Base-by-base conservation (phyloP, 2,329 filamentous ascomycete species). In the Pseudopyrenochaeta lycopersici region DNA sequence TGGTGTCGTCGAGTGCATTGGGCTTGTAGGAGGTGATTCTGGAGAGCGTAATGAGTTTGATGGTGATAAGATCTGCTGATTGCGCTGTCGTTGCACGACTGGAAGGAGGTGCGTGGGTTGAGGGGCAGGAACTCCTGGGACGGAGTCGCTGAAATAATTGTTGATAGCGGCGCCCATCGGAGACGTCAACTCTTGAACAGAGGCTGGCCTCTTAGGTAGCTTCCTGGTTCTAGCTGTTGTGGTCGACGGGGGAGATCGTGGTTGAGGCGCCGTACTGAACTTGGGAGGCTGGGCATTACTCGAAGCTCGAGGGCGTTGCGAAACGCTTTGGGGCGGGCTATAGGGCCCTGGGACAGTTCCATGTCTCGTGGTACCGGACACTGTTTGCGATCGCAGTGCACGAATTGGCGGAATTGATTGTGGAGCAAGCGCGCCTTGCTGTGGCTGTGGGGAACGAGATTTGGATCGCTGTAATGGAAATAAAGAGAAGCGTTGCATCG, bases 121-220 rank as follows among this genome's bases (percentile, higher is more conserved):
- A 31, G 42, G 38, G 2, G 49, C 43, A 3, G 42, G 29, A 23
- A 38, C 7, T 17, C 20, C 49, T 9, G 31, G 46, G 7, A 23
- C 15, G 9, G 45, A 23, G 12, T 18, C 55, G 18, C 41, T 50
- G 17, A 60, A 61, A 45, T 56, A 63, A 11, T 52, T 48, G 30
- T 54, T 56, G 39, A 63, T 57, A 5, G 61, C 57, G 11, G 54
- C 48, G n/a, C 52, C 52, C 56, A 62, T 60, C 1, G 55, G 58
- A 7, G 62, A 58, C 7, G 46, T 55, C 2, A 56, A 5, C 3
- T 62, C 55, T 17, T 58, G 52, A 7, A 48, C 33, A 2, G 60
- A 55, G 5, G 11, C 32, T 36, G 51, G 53, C 31, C 44, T 38
- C 6, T 21, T 5, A 17, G 27, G 30, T 29, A 42, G 21, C 7